Evolutionary conservation across 257 asterid species (phyloP).

Genomic region (Coffea canephora): DNA sequence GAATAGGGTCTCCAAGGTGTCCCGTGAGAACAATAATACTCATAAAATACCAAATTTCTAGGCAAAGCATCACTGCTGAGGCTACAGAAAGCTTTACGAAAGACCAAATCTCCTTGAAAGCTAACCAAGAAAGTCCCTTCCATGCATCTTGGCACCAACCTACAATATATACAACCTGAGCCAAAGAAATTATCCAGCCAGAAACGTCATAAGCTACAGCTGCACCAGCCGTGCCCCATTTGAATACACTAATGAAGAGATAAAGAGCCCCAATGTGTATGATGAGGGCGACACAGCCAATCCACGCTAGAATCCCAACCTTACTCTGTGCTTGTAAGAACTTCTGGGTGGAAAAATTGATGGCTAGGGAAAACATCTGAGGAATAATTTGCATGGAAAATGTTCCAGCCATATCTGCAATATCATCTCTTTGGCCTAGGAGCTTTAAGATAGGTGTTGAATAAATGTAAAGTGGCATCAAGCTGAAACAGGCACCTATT

Average conservation of each 20-base stretch:
- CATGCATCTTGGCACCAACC: slow-evolving; percentile 89
- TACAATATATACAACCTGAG: slow-evolving; percentile 65
- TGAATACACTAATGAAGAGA: slow-evolving; percentile 55
- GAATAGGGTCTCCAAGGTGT: slow-evolving; percentile 80
- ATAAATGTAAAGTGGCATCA: slow-evolving; percentile 67
- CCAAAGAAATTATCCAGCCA: slow-evolving; percentile 71
- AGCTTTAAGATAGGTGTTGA: slow-evolving; percentile 61
- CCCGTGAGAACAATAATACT: slow-evolving; percentile 90
- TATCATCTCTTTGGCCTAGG: slow-evolving; percentile 72
- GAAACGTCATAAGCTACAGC: slow-evolving; percentile 84
- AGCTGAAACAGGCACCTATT: slow-evolving; percentile 49
- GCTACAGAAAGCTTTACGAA: slow-evolving; percentile 71
- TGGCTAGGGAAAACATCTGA: slow-evolving; percentile 67
- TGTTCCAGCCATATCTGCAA: slow-evolving; percentile 74
- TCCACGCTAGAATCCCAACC: slow-evolving; percentile 77
- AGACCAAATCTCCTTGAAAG: slow-evolving; percentile 70
- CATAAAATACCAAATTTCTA: slow-evolving; percentile 99
- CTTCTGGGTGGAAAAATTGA: slow-evolving; percentile 88
- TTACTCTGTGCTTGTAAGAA: slow-evolving; percentile 88
- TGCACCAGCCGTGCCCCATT: slow-evolving; percentile 90
- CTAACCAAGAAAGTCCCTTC: slow-evolving; percentile 75
- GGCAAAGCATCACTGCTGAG: slow-evolving; percentile 89
- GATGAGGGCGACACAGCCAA: slow-evolving; percentile 58
- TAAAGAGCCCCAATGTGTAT: slow-evolving; percentile 42
- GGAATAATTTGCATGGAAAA: slow-evolving; percentile 74